Percentiles rank a stretch among this genome's conserved stretches.
These are phyloP conservation scores for Talaromyces sp. DNA, from an alignment of 2,329 filamentous ascomycete genomes.

Conservation along the genomic window DNA sequence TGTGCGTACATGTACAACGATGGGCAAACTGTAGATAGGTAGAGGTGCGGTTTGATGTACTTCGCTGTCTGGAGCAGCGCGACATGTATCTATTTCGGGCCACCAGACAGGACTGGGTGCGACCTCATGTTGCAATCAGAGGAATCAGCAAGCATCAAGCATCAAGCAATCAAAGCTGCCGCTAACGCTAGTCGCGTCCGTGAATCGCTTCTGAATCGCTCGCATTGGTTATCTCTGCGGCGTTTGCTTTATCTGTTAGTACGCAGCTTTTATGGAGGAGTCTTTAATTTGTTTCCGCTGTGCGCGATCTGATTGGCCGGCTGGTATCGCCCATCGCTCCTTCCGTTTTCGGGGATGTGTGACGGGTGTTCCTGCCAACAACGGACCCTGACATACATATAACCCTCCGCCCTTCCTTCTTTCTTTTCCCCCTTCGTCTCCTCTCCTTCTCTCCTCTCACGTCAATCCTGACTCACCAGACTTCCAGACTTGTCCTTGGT, in stretches of 20 bases:
- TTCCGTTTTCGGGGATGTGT: not conserved
- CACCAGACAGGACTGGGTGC: not conserved
- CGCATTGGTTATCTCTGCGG: not conserved
- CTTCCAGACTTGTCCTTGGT: not conserved
- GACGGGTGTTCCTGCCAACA: not conserved
- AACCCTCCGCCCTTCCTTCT: not conserved
- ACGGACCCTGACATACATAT: not conserved
- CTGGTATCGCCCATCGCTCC: not conserved
- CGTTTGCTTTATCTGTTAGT: constrained; percentile 1
- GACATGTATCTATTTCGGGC: not conserved
- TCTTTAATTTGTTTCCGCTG: not conserved
- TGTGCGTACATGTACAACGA: not conserved
- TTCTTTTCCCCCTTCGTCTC: not conserved
- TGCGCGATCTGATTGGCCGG: not conserved
- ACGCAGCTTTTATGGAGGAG: too few relatives aligned
- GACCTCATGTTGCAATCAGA: not conserved
- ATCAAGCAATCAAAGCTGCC: not conserved
- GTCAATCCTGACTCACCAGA: not conserved
- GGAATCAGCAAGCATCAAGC: not conserved
- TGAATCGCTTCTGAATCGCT: not conserved
- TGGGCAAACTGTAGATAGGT: not conserved
- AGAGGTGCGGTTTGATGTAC: not conserved
- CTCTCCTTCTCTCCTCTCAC: not conserved
- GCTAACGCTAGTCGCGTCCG: not conserved
- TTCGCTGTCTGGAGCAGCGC: too few relatives aligned